Base-by-base conservation (phyloP, 768 basidiomycete genomes). In the Trametopsis cervina region DNA sequence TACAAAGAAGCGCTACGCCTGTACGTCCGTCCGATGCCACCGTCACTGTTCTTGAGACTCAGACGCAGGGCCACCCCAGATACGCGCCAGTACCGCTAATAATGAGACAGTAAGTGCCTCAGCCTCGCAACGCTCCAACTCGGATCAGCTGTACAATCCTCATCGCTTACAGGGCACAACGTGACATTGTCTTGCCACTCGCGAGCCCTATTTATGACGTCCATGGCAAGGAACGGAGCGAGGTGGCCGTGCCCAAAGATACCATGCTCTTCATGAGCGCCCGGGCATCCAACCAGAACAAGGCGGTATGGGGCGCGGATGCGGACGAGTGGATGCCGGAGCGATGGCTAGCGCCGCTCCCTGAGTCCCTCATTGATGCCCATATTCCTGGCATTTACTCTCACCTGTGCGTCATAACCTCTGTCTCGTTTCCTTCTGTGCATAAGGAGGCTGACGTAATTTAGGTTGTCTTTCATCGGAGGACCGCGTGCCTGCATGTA, bases 301-400 rank as follows among this genome's bases (percentile, higher is more conserved):
- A 63, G 12, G 61, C 61, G 0, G 54, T 76, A 2, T 77, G 75
- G 76, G 77, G 76, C 7, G 56, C 60, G 10, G 75, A 78, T 49
- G 67, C 71, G 1, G 47, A 56, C n/a, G 69, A 75, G 46, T 77
- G 74, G 73, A 75, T 73, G 52, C 76, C 75, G 1, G 73, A 77
- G 53, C 60, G 76, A 17, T 77, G 75, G 76, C 63, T 85, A 11
- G 15, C 37, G 20, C 57, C 60, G 7, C 48, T 60, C 2, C 59
- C 59, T 0, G 42, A 49, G 2, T 22, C 55, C 1, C 29, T 60
- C 6, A 49, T 45, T 22, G 45, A 53, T 10, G 56, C 55, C 2
- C 23, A 26, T 1, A 38, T 57, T 13, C 57, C 57, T 0, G 60
- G 60, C 0, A 47, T 59, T 4, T 61, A 57, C 35, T 46, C 57